Percentiles rank a stretch among this genome's conserved stretches.
Evolutionary conservation across 805 yeast genomes (phyloP).

Genomic region (Candida coquimbonensis): DNA sequence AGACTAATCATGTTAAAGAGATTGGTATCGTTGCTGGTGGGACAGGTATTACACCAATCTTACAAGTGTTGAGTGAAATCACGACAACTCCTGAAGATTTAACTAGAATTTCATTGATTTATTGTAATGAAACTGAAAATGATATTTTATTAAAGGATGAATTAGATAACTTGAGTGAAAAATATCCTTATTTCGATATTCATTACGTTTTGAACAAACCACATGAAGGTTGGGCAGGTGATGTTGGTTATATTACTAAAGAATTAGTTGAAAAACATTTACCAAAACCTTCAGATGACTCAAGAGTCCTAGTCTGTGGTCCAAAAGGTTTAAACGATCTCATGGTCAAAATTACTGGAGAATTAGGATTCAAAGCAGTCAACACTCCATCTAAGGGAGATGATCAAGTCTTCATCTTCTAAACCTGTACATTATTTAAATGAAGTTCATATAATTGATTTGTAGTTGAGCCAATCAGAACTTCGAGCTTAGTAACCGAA

Average conservation of each 20-base stretch:
- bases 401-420: conserved; percentile 55
- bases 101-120: conserved; percentile 56
- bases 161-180: conserved; percentile 58
- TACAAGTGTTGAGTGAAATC: conserved; percentile 67
- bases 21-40: conserved; percentile 78
- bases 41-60: conserved; percentile 84
- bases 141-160: conserved; percentile 70
- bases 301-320: conserved; percentile 66
- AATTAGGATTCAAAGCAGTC: conserved; percentile 52
- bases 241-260: conserved; percentile 51
- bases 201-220: conserved; percentile 53
- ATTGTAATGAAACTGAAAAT: conserved; percentile 69
- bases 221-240: conserved; percentile 47
- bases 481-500: not conserved
- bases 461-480: not conserved
- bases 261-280: conserved; percentile 47
- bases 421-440: conserved; percentile 4
- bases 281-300: conserved; percentile 42
- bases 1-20: conserved; percentile 51
- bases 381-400: conserved; percentile 38
- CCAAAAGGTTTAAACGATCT: conserved; percentile 60
- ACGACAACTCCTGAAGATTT: conserved; percentile 62
- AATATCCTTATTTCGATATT: conserved; percentile 56
- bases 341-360: conserved; percentile 43
- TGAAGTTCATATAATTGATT: no score